Evolutionary conservation across 768 basidiomycete species (phyloP).

Genomic region (Xerocomus brunneocitrinus): DNA sequence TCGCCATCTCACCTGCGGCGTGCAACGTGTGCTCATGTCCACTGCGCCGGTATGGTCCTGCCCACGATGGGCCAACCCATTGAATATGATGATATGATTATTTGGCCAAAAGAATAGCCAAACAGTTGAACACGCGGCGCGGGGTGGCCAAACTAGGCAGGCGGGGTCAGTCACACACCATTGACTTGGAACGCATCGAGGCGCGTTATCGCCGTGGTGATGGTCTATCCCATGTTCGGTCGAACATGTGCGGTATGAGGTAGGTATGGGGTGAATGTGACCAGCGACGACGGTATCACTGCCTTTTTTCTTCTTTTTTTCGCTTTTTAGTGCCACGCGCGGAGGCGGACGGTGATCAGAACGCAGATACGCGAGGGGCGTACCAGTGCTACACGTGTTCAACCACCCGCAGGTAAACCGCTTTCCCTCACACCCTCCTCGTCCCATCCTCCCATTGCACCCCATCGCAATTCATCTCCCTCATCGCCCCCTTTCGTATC

Average conservation of each 20-base stretch:
- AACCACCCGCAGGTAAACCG: neutral
- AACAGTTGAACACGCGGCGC: neutral
- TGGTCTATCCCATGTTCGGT: neutral
- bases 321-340: neutral
- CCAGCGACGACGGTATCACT: neutral
- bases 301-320: neutral
- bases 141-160: neutral
- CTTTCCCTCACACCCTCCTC: neutral
- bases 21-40: slow-evolving; percentile 6
- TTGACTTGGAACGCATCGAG: neutral
- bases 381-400: neutral
- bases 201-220: neutral
- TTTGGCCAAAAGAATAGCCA: neutral
- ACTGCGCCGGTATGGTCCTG: slow-evolving; percentile 8
- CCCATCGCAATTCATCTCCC: too few species aligned
- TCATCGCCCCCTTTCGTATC: neutral
- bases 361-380: neutral
- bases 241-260: neutral
- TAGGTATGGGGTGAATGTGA: neutral
- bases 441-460: neutral
- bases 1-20: slow-evolving; percentile 8
- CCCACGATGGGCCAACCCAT: slow-evolving; percentile 7
- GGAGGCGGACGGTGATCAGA: neutral
- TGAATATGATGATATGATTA: neutral
- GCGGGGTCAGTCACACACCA: neutral